Evolutionary conservation across 2,329 filamentous ascomycete species (phyloP).

Genomic region (Botrytis pseudocinerea): DNA sequence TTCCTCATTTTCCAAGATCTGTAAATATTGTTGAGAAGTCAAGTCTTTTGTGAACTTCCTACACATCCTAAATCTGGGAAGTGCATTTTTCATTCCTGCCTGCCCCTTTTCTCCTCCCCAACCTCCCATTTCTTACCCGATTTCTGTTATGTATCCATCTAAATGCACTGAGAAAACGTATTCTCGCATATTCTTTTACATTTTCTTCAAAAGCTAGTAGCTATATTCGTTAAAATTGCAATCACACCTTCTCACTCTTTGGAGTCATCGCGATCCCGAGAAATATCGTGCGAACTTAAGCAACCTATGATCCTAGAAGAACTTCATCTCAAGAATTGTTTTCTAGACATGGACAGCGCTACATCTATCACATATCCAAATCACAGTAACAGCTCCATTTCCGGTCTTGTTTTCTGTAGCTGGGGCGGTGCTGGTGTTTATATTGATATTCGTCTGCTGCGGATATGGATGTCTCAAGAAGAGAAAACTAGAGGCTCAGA

Average conservation of each 20-base stretch:
- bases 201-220: neutral
- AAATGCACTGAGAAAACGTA: neutral
- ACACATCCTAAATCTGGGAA: neutral
- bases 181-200: neutral
- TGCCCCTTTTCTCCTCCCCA: neutral
- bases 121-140: neutral
- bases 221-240: neutral
- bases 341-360: neutral
- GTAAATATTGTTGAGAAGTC: neutral
- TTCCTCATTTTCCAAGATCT: neutral
- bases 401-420: constrained; percentile 2
- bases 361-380: neutral
- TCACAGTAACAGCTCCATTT: neutral
- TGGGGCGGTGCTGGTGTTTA: neutral
- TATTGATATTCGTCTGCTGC: constrained; percentile 6
- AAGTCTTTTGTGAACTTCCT: neutral
- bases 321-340: neutral
- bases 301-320: neutral
- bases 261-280: neutral
- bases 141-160: neutral
- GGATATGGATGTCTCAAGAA: constrained; percentile 15
- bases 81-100: neutral
- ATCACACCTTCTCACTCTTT: neutral
- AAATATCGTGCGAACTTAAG: neutral
- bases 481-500: neutral